Evolutionary conservation across 352 stramenopile genomes (phyloP).

Genomic region (Poterioochromonas sp.): DNA sequence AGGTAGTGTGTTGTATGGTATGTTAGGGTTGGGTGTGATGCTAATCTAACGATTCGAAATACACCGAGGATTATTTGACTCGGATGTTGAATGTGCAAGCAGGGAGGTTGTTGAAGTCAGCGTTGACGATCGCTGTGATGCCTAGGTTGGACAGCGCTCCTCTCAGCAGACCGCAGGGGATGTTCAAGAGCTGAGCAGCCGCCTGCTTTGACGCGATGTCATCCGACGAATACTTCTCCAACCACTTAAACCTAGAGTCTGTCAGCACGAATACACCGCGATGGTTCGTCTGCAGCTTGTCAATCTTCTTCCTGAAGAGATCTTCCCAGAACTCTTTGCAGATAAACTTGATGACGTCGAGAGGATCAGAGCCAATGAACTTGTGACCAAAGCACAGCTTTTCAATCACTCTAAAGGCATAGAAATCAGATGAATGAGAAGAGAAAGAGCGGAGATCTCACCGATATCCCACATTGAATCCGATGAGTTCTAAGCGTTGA

Average conservation of each 20-base stretch:
- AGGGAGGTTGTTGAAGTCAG: constrained; percentile 63
- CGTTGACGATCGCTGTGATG: constrained; percentile 72
- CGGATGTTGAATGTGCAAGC: constrained; percentile 54
- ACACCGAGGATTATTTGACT: no score
- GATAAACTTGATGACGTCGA: constrained; percentile 80
- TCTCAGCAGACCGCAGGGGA: constrained; percentile 70
- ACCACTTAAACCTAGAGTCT: constrained; percentile 71
- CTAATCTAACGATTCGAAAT: no score
- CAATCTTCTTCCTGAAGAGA: constrained; percentile 75
- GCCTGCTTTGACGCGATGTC: constrained; percentile 70
- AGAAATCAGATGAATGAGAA: neutral
- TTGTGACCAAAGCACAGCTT: neutral
- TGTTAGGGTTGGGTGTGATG: no score
- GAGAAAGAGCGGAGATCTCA: neutral
- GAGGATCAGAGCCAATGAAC: constrained; percentile 49
- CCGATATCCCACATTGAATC: constrained; percentile 24
- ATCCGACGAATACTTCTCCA: constrained; percentile 60
- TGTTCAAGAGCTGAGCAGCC: constrained; percentile 68
- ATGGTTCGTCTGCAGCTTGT: constrained; percentile 79
- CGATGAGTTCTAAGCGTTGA: neutral
- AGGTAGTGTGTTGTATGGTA: no score
- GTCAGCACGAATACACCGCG: constrained; percentile 62
- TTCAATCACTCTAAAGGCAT: constrained; percentile 21
- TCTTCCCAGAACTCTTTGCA: constrained; percentile 81
- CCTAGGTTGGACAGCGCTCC: constrained; percentile 72